Evolutionary conservation across 495 filamentous ascomycete genomes (phyloP), one percentile per base, ranked within the genome.

Genomic region (Penicillium longicatenatum): DNA sequence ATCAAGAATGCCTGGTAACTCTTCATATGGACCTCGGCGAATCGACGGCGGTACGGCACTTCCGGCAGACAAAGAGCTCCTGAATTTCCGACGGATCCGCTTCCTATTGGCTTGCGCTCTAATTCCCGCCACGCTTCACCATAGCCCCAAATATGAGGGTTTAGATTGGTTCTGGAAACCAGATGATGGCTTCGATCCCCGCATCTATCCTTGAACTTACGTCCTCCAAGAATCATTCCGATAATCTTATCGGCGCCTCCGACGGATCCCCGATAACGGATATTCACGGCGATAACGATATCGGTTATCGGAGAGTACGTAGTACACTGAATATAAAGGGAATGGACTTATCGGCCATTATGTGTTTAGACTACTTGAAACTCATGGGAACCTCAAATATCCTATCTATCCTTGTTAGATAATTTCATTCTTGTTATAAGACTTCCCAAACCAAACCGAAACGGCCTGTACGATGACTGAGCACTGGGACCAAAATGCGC

Each of bases 401-500:
- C 26, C 4, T 26, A 2, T 35, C 9, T 35, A 14, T 11, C 1
- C 10, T 35, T 35, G 1, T 10, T 1, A 14, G 4, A 35, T 14
- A 14, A 8, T 35, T 10, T 12, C 4, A 35, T 1, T 10, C 9
- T 35, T 9, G 6, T 17, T 17, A 16, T 16, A n/a, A 6, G 4
- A 16, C 37, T n/a, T 39, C 37, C 3, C 22, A 6, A 30, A 10
- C 14, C 46, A 11, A 35, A 26, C 8, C 31, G 9, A 35, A 16
- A 39, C 37, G 6, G 37, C 6, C 3, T 22, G 11, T 43, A 60
- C 14, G 22, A 66, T 69, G 63, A 48, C 52, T 22, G 29, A 37
- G n/a, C 21, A 45, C 16, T 67, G 61, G 64, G 54, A 60, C 39
- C 60, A 64, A 26, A 63, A 70, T 46, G 29, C 50, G 33, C 69